phyloP scores from a whole-genome alignment of 768 basidiomycete genomes.

The Tulasnella sp. region DNA sequence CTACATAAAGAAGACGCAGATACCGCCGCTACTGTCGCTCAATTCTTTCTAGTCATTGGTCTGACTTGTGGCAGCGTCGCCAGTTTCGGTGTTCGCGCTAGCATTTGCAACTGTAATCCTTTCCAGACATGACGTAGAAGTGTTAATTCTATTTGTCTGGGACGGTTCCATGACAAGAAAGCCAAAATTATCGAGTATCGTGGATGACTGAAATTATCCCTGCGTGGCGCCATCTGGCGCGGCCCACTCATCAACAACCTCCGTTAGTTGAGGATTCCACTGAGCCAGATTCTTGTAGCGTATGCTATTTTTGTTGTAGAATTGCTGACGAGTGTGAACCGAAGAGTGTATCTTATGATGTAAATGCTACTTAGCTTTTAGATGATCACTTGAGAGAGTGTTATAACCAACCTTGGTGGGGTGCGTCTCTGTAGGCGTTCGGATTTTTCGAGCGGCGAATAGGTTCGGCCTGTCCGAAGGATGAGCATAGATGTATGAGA shows the following conservation, averaged over 20 bases:
- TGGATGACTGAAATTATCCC: background rate
- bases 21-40: conserved; percentile 65
- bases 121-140: conserved; percentile 30
- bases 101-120: conserved; percentile 65
- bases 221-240: background rate
- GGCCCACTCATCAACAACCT: conserved; percentile 8
- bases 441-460: background rate
- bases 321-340: conserved; percentile 1
- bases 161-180: too few species aligned
- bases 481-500: too few species aligned
- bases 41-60: conserved; percentile 66
- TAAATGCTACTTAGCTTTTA: background rate
- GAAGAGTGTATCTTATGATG: conserved; percentile 5
- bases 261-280: background rate
- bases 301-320: background rate
- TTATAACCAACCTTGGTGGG: background rate
- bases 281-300: background rate
- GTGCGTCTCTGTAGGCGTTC: background rate
- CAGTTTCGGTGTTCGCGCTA: conserved; percentile 68
- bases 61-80: conserved; percentile 61
- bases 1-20: conserved; percentile 71
- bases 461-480: background rate
- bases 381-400: background rate
- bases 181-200: too few species aligned
- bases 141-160: too few species aligned